Evolutionary conservation across 2,329 filamentous ascomycete species (phyloP).

Genomic region (Ampelomyces quisqualis): DNA sequence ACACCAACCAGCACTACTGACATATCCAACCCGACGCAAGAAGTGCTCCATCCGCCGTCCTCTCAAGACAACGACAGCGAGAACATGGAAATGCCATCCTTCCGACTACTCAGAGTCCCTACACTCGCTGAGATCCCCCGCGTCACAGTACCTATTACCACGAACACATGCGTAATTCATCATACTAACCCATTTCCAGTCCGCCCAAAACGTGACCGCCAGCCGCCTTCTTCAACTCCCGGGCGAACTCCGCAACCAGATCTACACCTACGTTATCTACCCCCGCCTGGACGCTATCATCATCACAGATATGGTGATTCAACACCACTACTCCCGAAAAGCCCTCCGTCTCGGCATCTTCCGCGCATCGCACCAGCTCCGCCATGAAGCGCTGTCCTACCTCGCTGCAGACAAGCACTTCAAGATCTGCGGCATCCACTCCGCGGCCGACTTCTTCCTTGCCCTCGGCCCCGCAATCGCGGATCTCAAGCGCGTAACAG

Average conservation of each 20-base stretch:
- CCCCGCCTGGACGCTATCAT: conserved; percentile 2
- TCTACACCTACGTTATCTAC: conserved; percentile 20
- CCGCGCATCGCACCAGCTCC: conserved; percentile 21
- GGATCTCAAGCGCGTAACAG: conserved; percentile 4
- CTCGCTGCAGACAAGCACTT: conserved; percentile 17
- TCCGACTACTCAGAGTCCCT: no score
- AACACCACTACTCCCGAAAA: conserved; percentile 10
- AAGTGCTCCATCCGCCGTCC: no score
- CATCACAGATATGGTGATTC: conserved; percentile 5
- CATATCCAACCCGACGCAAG: no score
- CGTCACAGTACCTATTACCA: no score
- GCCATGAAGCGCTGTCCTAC: conserved; percentile 23
- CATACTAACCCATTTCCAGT: not conserved
- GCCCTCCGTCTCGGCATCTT: conserved; percentile 19
- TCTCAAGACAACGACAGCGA: no score
- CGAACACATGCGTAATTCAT: no score
- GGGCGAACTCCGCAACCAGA: conserved; percentile 26
- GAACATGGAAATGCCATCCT: no score
- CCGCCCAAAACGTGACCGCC: not conserved
- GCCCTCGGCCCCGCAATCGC: conserved; percentile 2
- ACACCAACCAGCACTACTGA: not conserved
- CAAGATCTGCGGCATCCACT: conserved; percentile 9
- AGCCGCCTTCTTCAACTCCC: conserved; percentile 19
- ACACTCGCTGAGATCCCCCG: no score
- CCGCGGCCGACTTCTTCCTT: conserved; percentile 10